Evolutionary conservation across 164 flowering plant genomes (phyloP).

Genomic region (Kalanchoe fedtschenkoi): DNA sequence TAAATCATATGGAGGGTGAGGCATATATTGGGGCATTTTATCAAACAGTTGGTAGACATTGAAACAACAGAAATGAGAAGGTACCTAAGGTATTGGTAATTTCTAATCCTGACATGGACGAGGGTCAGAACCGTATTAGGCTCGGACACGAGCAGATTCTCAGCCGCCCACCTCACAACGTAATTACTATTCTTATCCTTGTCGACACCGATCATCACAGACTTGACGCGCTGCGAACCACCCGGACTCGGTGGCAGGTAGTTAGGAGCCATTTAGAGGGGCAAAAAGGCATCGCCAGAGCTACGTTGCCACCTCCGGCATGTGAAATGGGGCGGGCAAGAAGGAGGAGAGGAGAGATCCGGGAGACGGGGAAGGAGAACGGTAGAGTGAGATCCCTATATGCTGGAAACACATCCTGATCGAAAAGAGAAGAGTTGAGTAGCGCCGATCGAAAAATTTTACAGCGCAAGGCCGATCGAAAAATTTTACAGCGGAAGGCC

Average conservation of each 20-base stretch:
- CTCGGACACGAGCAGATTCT: neutral
- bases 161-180: neutral
- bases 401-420: too few species aligned
- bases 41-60: neutral
- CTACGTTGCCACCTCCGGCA: too few species aligned
- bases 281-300: constrained; percentile 10
- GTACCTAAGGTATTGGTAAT: neutral
- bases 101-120: neutral
- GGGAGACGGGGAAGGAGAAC: too few species aligned
- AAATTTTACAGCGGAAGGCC: too few species aligned
- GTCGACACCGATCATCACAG: neutral
- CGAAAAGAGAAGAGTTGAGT: too few species aligned
- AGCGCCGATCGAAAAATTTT: too few species aligned
- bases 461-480: too few species aligned
- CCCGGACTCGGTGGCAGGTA: neutral
- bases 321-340: too few species aligned
- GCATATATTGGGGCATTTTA: neutral
- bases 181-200: neutral
- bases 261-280: constrained; percentile 8
- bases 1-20: too few species aligned
- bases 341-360: too few species aligned
- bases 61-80: neutral
- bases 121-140: neutral
- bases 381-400: too few species aligned
- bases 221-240: neutral